Conservation (phyloP, 306 rosid genomes). For the Comarum palustre region DNA sequence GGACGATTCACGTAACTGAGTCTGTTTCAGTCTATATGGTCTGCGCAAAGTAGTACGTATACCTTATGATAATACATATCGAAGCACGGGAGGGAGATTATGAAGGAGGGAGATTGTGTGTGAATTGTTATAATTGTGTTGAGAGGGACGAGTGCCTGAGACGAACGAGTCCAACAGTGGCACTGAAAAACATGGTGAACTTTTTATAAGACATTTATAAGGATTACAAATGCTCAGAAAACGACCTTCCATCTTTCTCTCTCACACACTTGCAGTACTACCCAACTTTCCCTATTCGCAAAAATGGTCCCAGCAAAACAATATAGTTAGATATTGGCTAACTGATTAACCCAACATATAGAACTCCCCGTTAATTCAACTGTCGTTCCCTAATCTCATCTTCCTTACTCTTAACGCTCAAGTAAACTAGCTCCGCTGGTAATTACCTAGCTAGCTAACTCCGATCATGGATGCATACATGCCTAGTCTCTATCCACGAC, state of each 20-base stretch:
- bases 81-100: background rate
- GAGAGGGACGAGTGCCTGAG: conserved; percentile 71
- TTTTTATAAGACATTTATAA: conserved; percentile 40
- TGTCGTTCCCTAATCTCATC: background rate
- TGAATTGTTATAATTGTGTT: conserved; percentile 35
- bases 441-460: background rate
- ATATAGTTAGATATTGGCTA: background rate
- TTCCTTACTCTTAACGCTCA: background rate
- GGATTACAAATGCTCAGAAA: conserved; percentile 54
- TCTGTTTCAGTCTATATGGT: no score
- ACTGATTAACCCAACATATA: background rate
- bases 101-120: no score
- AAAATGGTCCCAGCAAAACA: conserved; percentile 12
- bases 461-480: no score
- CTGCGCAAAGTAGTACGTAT: background rate
- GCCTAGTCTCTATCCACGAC: no score
- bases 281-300: background rate
- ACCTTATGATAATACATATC: background rate
- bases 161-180: conserved; percentile 62
- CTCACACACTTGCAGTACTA: conserved; percentile 11
- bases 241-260: conserved; percentile 55
- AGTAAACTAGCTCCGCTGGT: background rate
- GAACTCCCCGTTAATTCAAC: background rate
- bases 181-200: conserved; percentile 88
- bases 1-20: no score